Evolutionary conservation across 768 basidiomycete genomes (phyloP), one percentile per base, ranked within the genome.

Genomic region (Lyophyllum decastes): DNA sequence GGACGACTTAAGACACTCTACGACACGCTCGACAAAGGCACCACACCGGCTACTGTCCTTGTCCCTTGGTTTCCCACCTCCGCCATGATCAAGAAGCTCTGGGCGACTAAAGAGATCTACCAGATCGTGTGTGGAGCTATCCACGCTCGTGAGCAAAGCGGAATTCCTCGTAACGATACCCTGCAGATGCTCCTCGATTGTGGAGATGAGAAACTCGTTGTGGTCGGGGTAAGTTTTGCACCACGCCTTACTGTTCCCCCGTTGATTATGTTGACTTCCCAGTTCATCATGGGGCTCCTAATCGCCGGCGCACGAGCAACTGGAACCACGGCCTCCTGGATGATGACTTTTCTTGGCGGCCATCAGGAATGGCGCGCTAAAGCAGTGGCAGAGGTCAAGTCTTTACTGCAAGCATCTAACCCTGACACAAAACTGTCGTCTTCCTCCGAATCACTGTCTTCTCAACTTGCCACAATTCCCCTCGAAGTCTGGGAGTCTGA

Each of bases 281-380:
- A 26, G 89, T 91, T 92, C 70, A 88, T 90, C 58, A 90, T 91
- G 86, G 90, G 90, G 30, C 73, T 92, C 16, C 76, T 92, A 55
- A 87, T 90, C 55, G 90, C 90, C 30, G 90, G 90, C n/a, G 86
- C 89, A 41, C 81, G 90, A 66, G 88, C 90, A 12, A 92, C 89
- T 45, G 89, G 89, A 11, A 87, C 87, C 10, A 88, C 89, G 63
- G 89, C 89, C 38, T 89, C 86, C 27, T 92, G 90, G 90, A 70
- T 92, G 51, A 73, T 88, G 57, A 88, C 85, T 30, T 92, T 83
- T 70, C 80, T 92, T 40, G 87, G 86, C 21, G 83, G 82, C 34
- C 81, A 90, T 64, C 73, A 76, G 38, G 82, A 86, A 61, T 91
- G 89, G 88, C 78, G 82, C 45, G 70, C 73, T 47, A 85, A 81